Conservation (phyloP, 495 filamentous ascomycete genomes). For the Hyaloscypha finlandica region DNA sequence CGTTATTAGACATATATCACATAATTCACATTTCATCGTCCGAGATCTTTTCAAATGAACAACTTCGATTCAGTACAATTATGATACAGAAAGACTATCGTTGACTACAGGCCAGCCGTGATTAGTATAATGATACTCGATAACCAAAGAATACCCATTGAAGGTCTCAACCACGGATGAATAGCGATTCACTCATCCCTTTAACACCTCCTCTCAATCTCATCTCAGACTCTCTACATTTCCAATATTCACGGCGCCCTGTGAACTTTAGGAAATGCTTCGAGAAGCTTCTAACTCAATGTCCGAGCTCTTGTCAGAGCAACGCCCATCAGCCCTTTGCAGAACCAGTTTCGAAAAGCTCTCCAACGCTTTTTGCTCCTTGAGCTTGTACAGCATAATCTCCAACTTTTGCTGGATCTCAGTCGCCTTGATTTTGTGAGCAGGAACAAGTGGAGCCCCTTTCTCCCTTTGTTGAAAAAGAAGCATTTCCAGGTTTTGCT, state of each 20-base stretch:
- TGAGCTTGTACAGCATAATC: slow-evolving; percentile 16
- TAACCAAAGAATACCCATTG: no score
- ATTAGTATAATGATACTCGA: background rate
- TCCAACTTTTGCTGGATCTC: slow-evolving; percentile 24
- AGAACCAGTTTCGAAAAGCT: background rate
- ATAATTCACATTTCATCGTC: no score
- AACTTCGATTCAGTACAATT: no score
- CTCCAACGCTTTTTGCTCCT: slow-evolving; percentile 20
- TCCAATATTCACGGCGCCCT: background rate
- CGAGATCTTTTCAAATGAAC: no score
- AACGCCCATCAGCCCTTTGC: background rate
- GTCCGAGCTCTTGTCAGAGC: background rate
- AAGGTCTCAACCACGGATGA: no score
- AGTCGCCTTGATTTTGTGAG: background rate
- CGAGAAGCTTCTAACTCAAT: no score
- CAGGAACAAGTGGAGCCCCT: background rate
- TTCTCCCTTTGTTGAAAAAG: slow-evolving; percentile 21
- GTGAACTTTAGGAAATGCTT: no score
- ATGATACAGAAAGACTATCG: no score
- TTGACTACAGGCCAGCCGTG: background rate
- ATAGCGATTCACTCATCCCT: background rate
- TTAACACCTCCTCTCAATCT: background rate
- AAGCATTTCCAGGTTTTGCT: slow-evolving; percentile 30
- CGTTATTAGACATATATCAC: no score
- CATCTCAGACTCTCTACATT: background rate